Evolutionary conservation across 257 asterid species (phyloP).

Genomic region (Ballota nigra): DNA sequence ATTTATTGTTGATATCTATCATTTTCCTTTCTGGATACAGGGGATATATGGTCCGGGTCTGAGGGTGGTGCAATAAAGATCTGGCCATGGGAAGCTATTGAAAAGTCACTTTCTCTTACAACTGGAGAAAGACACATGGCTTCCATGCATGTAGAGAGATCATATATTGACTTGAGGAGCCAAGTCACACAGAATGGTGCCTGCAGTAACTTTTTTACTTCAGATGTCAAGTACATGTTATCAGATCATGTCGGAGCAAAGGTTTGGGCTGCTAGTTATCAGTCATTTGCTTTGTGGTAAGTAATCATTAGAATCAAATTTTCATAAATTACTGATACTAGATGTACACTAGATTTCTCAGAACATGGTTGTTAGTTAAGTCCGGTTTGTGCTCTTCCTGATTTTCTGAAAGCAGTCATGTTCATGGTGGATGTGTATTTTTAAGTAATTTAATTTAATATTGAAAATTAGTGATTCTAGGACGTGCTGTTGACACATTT

Average conservation of each 20-base stretch:
- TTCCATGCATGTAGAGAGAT: slow-evolving; percentile 75
- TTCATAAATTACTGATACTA: background rate
- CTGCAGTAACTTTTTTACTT: slow-evolving; percentile 60
- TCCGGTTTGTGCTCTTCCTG: slow-evolving; percentile 13
- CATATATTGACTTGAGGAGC: slow-evolving; percentile 79
- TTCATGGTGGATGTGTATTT: background rate
- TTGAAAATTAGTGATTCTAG: background rate
- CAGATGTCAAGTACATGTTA: slow-evolving; percentile 73
- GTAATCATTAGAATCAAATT: slow-evolving; percentile 15
- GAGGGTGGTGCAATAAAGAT: slow-evolving; percentile 85
- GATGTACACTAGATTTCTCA: background rate
- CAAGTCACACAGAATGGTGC: slow-evolving; percentile 62
- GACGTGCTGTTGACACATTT: background rate
- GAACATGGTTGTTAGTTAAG: background rate
- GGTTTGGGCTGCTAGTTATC: slow-evolving; percentile 84
- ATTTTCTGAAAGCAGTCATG: background rate
- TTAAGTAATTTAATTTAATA: background rate
- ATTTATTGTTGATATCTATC: slow-evolving; percentile 1
- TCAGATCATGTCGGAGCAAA: slow-evolving; percentile 72
- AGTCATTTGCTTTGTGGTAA: slow-evolving; percentile 86
- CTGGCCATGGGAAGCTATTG: slow-evolving; percentile 99
- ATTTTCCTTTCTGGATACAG: slow-evolving; percentile 44
- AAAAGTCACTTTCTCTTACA: slow-evolving; percentile 62
- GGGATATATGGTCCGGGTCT: slow-evolving; percentile 96
- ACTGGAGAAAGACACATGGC: slow-evolving; percentile 85